These are phyloP conservation scores for Parafenestella ontariensis DNA, from an alignment of 2,329 filamentous ascomycete genomes.

Conservation along the genomic window DNA sequence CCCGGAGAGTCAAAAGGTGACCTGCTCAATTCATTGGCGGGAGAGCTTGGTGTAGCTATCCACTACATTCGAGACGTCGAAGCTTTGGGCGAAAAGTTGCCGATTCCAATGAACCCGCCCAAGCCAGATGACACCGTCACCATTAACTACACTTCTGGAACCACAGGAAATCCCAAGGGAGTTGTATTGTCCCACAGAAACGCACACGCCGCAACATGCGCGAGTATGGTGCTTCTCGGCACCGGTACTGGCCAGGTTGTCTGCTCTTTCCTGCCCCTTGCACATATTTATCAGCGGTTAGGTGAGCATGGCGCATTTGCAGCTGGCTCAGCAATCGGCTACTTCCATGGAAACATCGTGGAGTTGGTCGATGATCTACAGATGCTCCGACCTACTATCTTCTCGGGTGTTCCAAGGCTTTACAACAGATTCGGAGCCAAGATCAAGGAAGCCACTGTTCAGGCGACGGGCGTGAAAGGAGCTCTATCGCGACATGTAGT, in stretches of 20 bases:
- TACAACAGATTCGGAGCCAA: constrained; percentile 89
- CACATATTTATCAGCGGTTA: constrained; percentile 91
- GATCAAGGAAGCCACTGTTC: constrained; percentile 78
- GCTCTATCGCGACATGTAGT: constrained; percentile 81
- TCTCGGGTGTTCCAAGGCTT: constrained; percentile 88
- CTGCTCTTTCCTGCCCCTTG: constrained; percentile 89
- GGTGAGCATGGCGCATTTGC: constrained; percentile 78
- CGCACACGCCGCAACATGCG: constrained; percentile 75
- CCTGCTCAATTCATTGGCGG: constrained; percentile 77
- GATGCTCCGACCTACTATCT: constrained; percentile 78
- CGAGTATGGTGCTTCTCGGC: constrained; percentile 63
- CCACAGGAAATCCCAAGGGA: constrained; percentile 82
- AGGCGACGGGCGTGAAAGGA: constrained; percentile 81
- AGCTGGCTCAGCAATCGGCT: constrained; percentile 78
- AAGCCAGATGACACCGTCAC: constrained; percentile 79
- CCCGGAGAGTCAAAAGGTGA: constrained; percentile 79
- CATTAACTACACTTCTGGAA: constrained; percentile 90
- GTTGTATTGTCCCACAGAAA: constrained; percentile 83
- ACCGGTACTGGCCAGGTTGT: constrained; percentile 67
- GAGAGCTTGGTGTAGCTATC: constrained; percentile 76
- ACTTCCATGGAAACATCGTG: constrained; percentile 90
- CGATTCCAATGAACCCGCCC: constrained; percentile 74
- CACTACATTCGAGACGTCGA: constrained; percentile 84
- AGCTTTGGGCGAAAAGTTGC: constrained; percentile 74
- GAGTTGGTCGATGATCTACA: constrained; percentile 92